Percentiles rank a stretch among this genome's conserved stretches.
These are phyloP conservation scores for Metschnikowia gelsemii DNA, from an alignment of 805 yeast genomes.

Conservation along the genomic window DNA sequence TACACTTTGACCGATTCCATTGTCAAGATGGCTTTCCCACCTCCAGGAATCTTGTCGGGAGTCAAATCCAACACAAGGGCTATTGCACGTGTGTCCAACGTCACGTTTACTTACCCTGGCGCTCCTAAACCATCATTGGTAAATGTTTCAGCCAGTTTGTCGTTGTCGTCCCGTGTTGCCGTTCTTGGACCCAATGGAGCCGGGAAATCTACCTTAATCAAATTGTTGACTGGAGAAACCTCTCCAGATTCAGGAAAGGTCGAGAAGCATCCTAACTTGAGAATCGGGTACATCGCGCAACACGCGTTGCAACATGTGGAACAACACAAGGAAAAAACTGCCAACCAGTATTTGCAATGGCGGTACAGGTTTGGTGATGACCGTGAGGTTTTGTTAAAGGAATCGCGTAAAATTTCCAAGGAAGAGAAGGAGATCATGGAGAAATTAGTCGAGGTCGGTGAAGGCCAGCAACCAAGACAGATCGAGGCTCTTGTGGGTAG, in stretches of 20 bases:
- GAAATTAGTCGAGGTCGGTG: conserved; percentile 75
- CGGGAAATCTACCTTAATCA: conserved; percentile 94
- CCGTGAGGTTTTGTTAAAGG: conserved; percentile 92
- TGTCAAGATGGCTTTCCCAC: conserved; percentile 97
- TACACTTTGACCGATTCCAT: conserved; percentile 90
- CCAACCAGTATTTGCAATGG: conserved; percentile 98
- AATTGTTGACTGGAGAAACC: conserved; percentile 87
- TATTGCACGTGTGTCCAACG: conserved; percentile 82
- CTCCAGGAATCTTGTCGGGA: conserved; percentile 97
- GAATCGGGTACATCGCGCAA: conserved; percentile 98
- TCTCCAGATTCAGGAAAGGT: conserved; percentile 85
- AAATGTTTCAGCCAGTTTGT: conserved; percentile 83
- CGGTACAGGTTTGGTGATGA: conserved; percentile 97
- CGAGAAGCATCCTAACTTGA: conserved; percentile 96
- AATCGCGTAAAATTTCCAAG: conserved; percentile 77
- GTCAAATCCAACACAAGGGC: conserved; percentile 93
- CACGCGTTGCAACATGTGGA: conserved; percentile 98
- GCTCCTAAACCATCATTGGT: conserved; percentile 77
- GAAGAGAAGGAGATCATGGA: conserved; percentile 73
- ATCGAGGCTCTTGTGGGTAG: conserved; percentile 96
- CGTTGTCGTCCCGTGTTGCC: conserved; percentile 95
- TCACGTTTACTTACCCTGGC: conserved; percentile 88
- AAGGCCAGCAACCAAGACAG: conserved; percentile 84
- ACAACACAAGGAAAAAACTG: conserved; percentile 95
- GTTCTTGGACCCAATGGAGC: conserved; percentile 98